Evolutionary conservation across 768 basidiomycete species (phyloP), one percentile per base, ranked within the genome.

Genomic region (Rhizopogon roseolus): DNA sequence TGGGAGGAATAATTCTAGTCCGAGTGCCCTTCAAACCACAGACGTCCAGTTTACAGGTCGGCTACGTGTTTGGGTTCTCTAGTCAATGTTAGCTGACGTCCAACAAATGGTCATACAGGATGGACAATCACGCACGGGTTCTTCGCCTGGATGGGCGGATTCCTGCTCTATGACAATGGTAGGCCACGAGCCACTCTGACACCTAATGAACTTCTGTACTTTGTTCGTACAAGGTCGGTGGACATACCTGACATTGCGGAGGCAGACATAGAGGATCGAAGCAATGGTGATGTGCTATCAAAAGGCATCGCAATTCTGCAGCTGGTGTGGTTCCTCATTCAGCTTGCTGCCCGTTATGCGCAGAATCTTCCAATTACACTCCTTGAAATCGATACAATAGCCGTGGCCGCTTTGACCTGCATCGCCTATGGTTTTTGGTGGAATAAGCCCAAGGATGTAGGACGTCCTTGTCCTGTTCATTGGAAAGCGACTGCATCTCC

Each of bases 391-490:
- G 57, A 67, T 3, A 76, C 74, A 1, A 22, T 74, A 32, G 73
- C 66, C 0, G 71, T 69, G 43, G 65, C 63, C 1, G 39, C 62
- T 2, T 57, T 74, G 32, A 73, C 68, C 29, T 55, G 64, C 9
- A 52, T 64, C 22, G 65, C 63, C 13, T 75, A 71, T 54, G 32
- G 52, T 1, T 50, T 71, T 1, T 75, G 75, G 74, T 75, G 70
- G 73, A 34, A 66, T 22, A 77, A 77, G 58, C 75, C 74, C 2
- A 62, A 68, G 13, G 67, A 70, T 48, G 68, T 74, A 0, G 57
- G 55, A 10, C 55, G 54, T 10, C 64, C 61, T 17, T 40, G n/a
- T 28, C 9, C 36, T 28, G 39, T 53, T 22, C 16, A 48, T 28
- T 49, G 32, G 36, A 38, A 49, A 7, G 14, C 8, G 29, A 19